Percentiles rank a stretch among this genome's conserved stretches.
phyloP scores from a whole-genome alignment of 192 early-diverging fungal genomes.

The Podila clonocystis region DNA sequence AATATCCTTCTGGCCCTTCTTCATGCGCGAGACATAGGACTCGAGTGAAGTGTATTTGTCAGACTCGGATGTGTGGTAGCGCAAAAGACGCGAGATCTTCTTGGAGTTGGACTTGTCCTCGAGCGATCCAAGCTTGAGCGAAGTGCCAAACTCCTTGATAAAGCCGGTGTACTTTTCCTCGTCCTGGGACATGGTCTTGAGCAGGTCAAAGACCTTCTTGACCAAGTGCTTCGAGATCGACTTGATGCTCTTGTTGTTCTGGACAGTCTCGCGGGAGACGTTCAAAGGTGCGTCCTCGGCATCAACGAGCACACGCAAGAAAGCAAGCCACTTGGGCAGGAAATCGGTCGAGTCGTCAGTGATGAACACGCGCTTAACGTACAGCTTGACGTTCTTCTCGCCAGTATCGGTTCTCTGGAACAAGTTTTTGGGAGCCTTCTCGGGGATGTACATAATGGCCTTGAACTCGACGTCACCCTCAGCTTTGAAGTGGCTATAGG shows the following conservation, averaged over 20 bases:
- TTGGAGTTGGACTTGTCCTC: constrained; percentile 78
- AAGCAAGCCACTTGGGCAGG: constrained; percentile 91
- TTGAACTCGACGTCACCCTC: constrained; percentile 95
- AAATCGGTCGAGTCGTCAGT: constrained; percentile 90
- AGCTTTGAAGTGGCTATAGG: constrained; percentile 90
- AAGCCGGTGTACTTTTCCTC: constrained; percentile 75
- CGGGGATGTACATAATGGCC: constrained; percentile 87
- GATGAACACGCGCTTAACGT: constrained; percentile 97
- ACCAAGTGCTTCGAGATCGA: constrained; percentile 90
- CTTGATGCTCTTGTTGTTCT: constrained; percentile 84
- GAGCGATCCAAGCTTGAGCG: constrained; percentile 90
- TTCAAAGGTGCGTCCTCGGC: constrained; percentile 98
- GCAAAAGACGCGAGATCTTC: constrained; percentile 84
- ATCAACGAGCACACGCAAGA: constrained; percentile 94
- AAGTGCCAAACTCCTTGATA: constrained; percentile 76
- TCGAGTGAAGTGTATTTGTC: constrained; percentile 65
- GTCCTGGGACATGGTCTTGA: constrained; percentile 74
- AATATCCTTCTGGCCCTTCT: constrained; percentile 89
- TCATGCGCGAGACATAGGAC: constrained; percentile 90
- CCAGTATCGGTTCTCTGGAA: constrained; percentile 62
- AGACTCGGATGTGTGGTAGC: constrained; percentile 77
- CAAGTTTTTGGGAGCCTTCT: constrained; percentile 63
- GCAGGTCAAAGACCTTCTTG: constrained; percentile 89
- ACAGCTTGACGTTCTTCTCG: constrained; percentile 83
- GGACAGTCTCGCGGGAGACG: constrained; percentile 97